These are phyloP conservation scores for Cinnamomum micranthum DNA, from an alignment of 164 flowering plant species.

Conservation along the genomic window DNA sequence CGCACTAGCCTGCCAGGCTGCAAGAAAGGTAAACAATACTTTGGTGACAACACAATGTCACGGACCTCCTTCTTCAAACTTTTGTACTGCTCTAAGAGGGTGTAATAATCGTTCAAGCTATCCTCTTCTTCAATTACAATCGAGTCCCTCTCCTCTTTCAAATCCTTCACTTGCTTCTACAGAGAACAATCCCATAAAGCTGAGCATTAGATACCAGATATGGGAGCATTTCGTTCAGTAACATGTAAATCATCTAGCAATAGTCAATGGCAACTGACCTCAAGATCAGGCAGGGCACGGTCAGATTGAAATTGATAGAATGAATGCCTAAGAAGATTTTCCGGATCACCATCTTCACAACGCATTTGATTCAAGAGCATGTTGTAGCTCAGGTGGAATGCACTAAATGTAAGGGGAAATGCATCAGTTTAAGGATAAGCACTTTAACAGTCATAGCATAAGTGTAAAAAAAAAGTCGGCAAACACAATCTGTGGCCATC, in stretches of 20 bases:
- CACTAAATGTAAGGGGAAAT: constrained; percentile 42
- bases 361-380: constrained; percentile 96
- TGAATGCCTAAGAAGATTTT: constrained; percentile 85
- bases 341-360: constrained; percentile 90
- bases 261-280: constrained; percentile 46
- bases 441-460: background rate
- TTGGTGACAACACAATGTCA: constrained; percentile 73
- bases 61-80: constrained; percentile 74
- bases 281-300: constrained; percentile 87
- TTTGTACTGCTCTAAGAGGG: constrained; percentile 61
- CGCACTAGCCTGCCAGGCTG: constrained; percentile 82
- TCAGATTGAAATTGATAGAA: constrained; percentile 98
- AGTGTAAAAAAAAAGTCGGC: background rate
- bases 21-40: constrained; percentile 82
- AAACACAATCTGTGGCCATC: background rate
- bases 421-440: constrained; percentile 4
- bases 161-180: constrained; percentile 78
- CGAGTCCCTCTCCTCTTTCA: constrained; percentile 88
- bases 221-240: background rate
- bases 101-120: constrained; percentile 67
- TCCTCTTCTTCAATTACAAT: constrained; percentile 91
- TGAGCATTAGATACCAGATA: constrained; percentile 3
- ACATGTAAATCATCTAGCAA: background rate
- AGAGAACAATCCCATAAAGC: constrained; percentile 6
- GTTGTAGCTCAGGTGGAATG: constrained; percentile 97